phyloP scores from a whole-genome alignment of 352 stramenopile genomes.

The Globisporangium irregulare region DNA sequence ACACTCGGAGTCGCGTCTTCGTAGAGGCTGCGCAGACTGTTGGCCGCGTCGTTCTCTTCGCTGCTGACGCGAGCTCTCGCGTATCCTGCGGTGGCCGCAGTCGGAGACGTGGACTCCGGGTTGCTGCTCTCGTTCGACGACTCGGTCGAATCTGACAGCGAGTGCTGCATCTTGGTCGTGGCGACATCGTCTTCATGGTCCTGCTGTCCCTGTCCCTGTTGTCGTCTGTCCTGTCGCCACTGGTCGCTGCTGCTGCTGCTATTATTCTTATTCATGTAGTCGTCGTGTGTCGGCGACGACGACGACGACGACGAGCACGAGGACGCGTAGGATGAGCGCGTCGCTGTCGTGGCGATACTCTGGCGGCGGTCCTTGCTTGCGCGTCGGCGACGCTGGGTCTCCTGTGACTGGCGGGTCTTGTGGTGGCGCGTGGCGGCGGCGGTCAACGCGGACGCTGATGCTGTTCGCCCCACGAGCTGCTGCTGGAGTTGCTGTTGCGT shows the following conservation, averaged over 20 bases:
- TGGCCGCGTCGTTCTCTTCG: slow-evolving; percentile 26
- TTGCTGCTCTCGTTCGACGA: slow-evolving; percentile 23
- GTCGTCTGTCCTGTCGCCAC: neutral
- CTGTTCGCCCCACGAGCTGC: neutral
- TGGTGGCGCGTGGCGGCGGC: slow-evolving; percentile 8
- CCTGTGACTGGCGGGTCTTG: slow-evolving; percentile 17
- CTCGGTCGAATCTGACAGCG: slow-evolving; percentile 54
- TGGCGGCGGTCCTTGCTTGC: slow-evolving; percentile 1
- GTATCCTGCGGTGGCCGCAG: too few relatives aligned
- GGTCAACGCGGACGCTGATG: neutral
- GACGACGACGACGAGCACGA: neutral
- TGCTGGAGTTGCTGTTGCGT: slow-evolving; percentile 6
- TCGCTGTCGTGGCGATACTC: slow-evolving; percentile 6
- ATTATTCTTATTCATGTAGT: slow-evolving; percentile 7
- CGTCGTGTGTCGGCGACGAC: neutral
- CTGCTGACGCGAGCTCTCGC: slow-evolving; percentile 16
- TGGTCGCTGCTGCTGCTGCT: slow-evolving; percentile 1
- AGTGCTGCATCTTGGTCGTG: slow-evolving; percentile 33
- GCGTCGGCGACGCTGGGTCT: slow-evolving; percentile 5
- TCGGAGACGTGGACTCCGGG: slow-evolving; percentile 9
- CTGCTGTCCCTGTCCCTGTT: slow-evolving; percentile 1
- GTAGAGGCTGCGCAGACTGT: slow-evolving; percentile 14
- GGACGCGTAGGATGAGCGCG: slow-evolving; percentile 6
- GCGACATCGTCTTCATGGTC: slow-evolving; percentile 7
- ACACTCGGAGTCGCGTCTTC: slow-evolving; percentile 16